Conservation (phyloP, 441 rosid species). For the Mallotus repandus region DNA sequence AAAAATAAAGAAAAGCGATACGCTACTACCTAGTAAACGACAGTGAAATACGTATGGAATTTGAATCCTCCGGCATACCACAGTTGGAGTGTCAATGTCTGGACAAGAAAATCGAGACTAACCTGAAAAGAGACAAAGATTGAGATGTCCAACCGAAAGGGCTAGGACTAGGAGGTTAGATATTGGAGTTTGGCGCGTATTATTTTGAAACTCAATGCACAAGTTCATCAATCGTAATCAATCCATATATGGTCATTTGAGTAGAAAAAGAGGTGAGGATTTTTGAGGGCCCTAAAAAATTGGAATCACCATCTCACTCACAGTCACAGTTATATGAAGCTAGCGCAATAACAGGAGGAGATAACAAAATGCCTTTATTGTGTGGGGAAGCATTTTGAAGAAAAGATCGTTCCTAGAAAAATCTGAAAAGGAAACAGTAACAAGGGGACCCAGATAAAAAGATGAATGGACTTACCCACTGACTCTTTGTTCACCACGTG, state of each 20-base stretch:
- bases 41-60: too few relatives aligned
- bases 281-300: background rate
- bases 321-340: background rate
- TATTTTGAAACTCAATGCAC: background rate
- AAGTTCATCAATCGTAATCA: background rate
- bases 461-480: background rate
- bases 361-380: too few relatives aligned
- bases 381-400: background rate
- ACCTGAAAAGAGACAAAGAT: too few relatives aligned
- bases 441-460: constrained; percentile 9
- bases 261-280: background rate
- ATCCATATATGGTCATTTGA: background rate
- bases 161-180: background rate
- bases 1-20: too few relatives aligned
- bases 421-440: background rate
- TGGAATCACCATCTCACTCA: background rate
- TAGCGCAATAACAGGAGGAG: background rate
- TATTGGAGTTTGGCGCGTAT: background rate
- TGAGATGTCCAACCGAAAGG: too few relatives aligned
- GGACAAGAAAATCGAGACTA: too few relatives aligned
- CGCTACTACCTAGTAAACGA: too few relatives aligned
- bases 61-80: too few relatives aligned
- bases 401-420: background rate
- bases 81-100: too few relatives aligned
- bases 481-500: background rate